A percentile compares a stretch with the other conserved stretches of the same genome.
These are phyloP conservation scores for Pseudozyma tsukubaensis DNA, from an alignment of 1,284 basidiomycete genomes.

Conservation along the genomic window DNA sequence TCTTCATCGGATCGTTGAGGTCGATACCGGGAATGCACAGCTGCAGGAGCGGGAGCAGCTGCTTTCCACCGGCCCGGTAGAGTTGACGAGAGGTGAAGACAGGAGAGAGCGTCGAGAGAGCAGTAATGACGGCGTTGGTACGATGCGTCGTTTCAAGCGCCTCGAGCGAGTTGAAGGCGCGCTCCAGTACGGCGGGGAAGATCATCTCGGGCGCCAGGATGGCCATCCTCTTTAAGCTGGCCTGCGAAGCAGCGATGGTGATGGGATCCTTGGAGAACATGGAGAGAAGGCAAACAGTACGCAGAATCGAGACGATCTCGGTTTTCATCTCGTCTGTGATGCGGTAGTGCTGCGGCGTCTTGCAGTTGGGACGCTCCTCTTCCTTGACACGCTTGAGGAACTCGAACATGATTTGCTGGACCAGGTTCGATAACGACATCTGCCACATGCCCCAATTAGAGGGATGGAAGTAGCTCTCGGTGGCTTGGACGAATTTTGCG, in stretches of 20 bases:
- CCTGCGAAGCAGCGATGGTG: constrained; percentile 71
- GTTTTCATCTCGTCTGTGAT: constrained; percentile 85
- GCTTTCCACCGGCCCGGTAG: constrained; percentile 86
- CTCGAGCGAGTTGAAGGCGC: constrained; percentile 90
- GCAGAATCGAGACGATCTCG: constrained; percentile 83
- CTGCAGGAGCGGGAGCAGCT: constrained; percentile 87
- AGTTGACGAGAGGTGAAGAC: constrained; percentile 82
- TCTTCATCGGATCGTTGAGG: constrained; percentile 93
- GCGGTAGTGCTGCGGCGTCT: constrained; percentile 80
- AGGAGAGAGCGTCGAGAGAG: constrained; percentile 82
- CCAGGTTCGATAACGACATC: constrained; percentile 81
- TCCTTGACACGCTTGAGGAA: constrained; percentile 74
- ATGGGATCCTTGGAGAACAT: constrained; percentile 88
- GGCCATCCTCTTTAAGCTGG: constrained; percentile 75
- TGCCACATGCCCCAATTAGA: constrained; percentile 67
- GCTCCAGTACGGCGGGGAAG: constrained; percentile 91
- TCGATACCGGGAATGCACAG: constrained; percentile 92
- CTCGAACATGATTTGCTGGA: constrained; percentile 83
- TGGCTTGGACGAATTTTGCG: constrained; percentile 88
- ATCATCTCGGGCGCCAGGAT: constrained; percentile 86
- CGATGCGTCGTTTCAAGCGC: constrained; percentile 72
- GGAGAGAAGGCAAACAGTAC: constrained; percentile 87
- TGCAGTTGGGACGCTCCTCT: constrained; percentile 83
- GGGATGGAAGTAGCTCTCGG: constrained; percentile 92
- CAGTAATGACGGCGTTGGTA: constrained; percentile 77